phyloP scores from a whole-genome alignment of 2,329 filamentous ascomycete species.

The Calonectria ilicicola region DNA sequence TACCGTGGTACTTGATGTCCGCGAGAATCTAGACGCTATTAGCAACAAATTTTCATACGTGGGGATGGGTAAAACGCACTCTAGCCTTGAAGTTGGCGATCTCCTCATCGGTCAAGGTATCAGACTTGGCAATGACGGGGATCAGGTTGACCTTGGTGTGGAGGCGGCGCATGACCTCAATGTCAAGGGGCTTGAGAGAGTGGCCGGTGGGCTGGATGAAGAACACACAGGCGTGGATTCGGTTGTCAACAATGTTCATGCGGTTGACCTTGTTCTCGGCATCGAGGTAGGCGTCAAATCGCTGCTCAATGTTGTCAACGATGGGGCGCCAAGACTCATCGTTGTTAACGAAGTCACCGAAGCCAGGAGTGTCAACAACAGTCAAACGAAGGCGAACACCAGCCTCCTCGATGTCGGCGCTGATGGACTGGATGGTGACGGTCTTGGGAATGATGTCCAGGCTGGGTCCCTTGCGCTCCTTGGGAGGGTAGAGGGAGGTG shows the following conservation, averaged over 20 bases:
- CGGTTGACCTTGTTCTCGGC: slow-evolving; percentile 99
- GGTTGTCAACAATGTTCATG: slow-evolving; percentile 99
- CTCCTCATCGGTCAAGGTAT: slow-evolving; percentile 98
- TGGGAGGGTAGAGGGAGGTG: slow-evolving; percentile 97
- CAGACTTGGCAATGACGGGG: slow-evolving; percentile 97
- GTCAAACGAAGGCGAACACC: slow-evolving; percentile 96
- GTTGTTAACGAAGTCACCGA: slow-evolving; percentile 99
- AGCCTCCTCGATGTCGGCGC: slow-evolving; percentile 97
- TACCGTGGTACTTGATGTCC: slow-evolving; percentile 96
- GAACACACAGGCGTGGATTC: slow-evolving; percentile 98
- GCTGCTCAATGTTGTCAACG: slow-evolving; percentile 99
- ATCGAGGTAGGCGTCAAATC: slow-evolving; percentile 97
- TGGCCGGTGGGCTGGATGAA: slow-evolving; percentile 99
- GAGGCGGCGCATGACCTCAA: slow-evolving; percentile 98
- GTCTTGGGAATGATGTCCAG: slow-evolving; percentile 99
- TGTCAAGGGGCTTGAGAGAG: slow-evolving; percentile 97
- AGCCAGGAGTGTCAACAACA: slow-evolving; percentile 97
- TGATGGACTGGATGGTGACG: slow-evolving; percentile 93
- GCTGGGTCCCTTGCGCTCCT: slow-evolving; percentile 97
- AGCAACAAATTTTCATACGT: slow-evolving; percentile 5
- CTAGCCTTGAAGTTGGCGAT: slow-evolving; percentile 94
- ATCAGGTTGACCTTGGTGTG: slow-evolving; percentile 99
- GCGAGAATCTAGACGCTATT: slow-evolving; percentile 79
- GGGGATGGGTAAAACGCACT: slow-evolving; percentile 68
- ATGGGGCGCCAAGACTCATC: slow-evolving; percentile 99